These are phyloP conservation scores for Plenodomus tracheiphilus DNA, from an alignment of 2,329 filamentous ascomycete species.

Conservation along the genomic window DNA sequence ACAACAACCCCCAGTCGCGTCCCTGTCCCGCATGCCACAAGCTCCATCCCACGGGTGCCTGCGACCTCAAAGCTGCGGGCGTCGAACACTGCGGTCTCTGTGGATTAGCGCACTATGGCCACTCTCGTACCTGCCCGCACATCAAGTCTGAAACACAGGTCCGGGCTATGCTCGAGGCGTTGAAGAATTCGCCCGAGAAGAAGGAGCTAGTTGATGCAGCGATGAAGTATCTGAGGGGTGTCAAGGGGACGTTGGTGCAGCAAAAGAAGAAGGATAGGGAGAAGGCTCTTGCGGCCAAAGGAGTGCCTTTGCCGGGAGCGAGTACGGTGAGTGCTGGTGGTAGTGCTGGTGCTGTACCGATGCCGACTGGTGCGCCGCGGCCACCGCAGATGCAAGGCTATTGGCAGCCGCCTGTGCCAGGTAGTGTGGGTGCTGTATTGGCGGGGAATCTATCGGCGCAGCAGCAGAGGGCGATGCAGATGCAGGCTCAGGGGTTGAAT, in stretches of 20 bases:
- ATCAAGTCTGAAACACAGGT: constrained; percentile 66
- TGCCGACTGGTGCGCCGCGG: too few species aligned
- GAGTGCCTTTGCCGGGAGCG: too few species aligned
- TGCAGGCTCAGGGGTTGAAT: constrained; percentile 16
- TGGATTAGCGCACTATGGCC: constrained; percentile 63
- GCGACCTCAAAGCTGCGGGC: constrained; percentile 62
- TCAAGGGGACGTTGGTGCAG: constrained; percentile 60
- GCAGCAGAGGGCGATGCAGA: constrained; percentile 14
- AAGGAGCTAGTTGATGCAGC: constrained; percentile 58
- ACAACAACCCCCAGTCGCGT: constrained; percentile 13
- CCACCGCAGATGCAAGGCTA: too few species aligned
- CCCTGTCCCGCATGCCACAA: constrained; percentile 59
- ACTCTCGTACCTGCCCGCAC: constrained; percentile 62
- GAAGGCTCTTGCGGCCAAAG: too few species aligned
- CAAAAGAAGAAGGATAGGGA: constrained; percentile 51
- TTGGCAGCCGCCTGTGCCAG: constrained; percentile 1
- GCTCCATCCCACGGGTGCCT: constrained; percentile 61
- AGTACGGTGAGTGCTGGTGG: not conserved
- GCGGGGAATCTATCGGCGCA: constrained; percentile 1
- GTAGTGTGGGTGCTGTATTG: constrained; percentile 9
- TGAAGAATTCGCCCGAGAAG: constrained; percentile 63
- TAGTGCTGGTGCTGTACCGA: not conserved
- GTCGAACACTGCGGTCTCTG: constrained; percentile 67
- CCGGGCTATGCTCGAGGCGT: constrained; percentile 63
- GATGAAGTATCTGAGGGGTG: constrained; percentile 59